Evolutionary conservation across 2,329 filamentous ascomycete genomes (phyloP), one percentile per base, ranked within the genome.

Genomic region (Stachybotrys chlorohalonatus): DNA sequence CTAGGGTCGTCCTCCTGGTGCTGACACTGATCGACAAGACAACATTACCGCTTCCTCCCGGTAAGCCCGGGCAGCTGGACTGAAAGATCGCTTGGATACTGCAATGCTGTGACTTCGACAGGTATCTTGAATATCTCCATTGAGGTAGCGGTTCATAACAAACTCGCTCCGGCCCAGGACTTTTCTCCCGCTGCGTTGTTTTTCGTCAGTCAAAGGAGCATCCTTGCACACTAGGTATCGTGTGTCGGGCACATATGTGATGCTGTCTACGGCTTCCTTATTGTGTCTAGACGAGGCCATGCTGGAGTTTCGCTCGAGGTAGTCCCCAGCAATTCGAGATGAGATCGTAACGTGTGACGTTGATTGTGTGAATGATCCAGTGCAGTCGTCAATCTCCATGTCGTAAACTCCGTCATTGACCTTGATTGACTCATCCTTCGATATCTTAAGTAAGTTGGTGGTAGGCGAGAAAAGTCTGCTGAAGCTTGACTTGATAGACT

Each of bases 401-500:
- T 42, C 13, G 13, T 5, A 13, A 13, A 42, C 13, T 42, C 36
- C 13, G 6, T 42, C 36, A 13, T 13, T 9, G 13, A 9, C 36
- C 8, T 9, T 9, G 13, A 42, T 9, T 13, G 36, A 42, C 9
- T 13, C 36, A 9, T 42, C 36, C 36, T 42, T 42, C 13, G 13
- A 9, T 42, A 9, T 9, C 13, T 42, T 42, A 2, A 2, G 13
- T 42, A 13, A 9, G 36, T 5, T 42, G 13, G 9, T 13, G 36
- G 36, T 9, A 9, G 36, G 8, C 8, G 36, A 42, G 36, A 42
- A 42, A 9, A 42, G 36, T 13, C 13, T 42, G 36, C 52, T 53
- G 31, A 62, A 60, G 7, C 53, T 58, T 11, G 50, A 36, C 60
- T 60, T 63, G 59, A 64, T 63, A 42, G 36, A 42, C 36, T 42